A percentile compares a stretch with the other conserved stretches of the same genome.
These are phyloP conservation scores for Litchi chinensis DNA, from an alignment of 345 rosid genomes.

Conservation along the genomic window DNA sequence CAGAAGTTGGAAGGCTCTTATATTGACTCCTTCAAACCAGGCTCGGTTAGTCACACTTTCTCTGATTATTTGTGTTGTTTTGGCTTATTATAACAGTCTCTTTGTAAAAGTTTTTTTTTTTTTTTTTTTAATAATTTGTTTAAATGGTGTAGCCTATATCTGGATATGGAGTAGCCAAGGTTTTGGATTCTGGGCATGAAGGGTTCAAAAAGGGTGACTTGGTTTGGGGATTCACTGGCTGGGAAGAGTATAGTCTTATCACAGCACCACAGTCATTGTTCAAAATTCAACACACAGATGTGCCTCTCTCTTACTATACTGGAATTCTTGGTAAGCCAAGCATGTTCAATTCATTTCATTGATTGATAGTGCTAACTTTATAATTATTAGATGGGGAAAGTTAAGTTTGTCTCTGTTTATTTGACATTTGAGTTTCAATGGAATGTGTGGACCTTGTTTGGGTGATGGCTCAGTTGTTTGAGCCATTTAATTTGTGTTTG, in stretches of 20 bases:
- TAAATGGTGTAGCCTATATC: background rate
- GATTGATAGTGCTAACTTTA: background rate
- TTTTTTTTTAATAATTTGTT: background rate
- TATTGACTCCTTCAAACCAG: constrained; percentile 40
- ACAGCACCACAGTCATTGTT: constrained; percentile 29
- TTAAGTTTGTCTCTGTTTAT: background rate
- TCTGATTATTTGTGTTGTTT: background rate
- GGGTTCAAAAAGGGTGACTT: constrained; percentile 54
- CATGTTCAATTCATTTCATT: background rate
- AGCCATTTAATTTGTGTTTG: too few species aligned
- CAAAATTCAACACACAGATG: constrained; percentile 54
- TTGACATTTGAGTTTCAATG: background rate
- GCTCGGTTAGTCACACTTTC: constrained; percentile 30
- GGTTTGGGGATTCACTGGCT: constrained; percentile 59
- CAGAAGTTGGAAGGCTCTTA: constrained; percentile 33
- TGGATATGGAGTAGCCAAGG: constrained; percentile 50
- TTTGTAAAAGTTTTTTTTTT: too few species aligned
- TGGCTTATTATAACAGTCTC: background rate
- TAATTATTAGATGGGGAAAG: background rate
- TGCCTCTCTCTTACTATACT: constrained; percentile 64
- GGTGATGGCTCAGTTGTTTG: background rate
- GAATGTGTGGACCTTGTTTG: background rate
- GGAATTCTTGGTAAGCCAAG: constrained; percentile 59
- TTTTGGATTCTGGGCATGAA: constrained; percentile 53
- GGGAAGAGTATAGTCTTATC: constrained; percentile 68